Base-by-base conservation (phyloP, 257 asterid genomes). In the Primulina huaijiensis region DNA sequence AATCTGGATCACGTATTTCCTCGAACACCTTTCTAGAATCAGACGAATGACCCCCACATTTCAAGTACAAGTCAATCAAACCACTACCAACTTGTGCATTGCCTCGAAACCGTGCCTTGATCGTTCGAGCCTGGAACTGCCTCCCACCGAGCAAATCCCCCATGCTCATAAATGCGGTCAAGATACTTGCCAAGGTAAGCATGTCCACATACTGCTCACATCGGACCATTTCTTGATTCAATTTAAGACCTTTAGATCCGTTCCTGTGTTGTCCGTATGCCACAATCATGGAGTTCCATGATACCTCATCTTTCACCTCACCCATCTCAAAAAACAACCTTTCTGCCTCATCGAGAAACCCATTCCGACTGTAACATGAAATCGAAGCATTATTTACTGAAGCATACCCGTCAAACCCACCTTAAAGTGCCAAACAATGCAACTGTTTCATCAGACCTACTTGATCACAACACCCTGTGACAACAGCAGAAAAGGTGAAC, bases 271-370 rank as follows among this genome's bases (percentile, higher is more conserved):
- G 92, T 8, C 89, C 92, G 20, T 87, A 88, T 0, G 89, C 89
- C 55, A 88, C 94, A 59, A 88, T 81, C 96, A 90, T 90, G 23
- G 95, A 80, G 69, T 87, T 90, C 97, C 97, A 90, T 1, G 97
- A 85, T 2, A 90, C 96, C 82, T 79, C 92, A 56, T 90, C 90
- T 79, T 77, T 87, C 68, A 78, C 71, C 53, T 43, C 75, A 31
- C 79, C 88, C 89, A 88, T 87, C 72, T 67, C 78, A 25, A 7
- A 19, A 74, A 90, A 90, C 35, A 87, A 77, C 76, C 53, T 68
- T 60, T 82, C 74, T 0, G 96, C 90, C 77, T 82, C 85, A 12
- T 46, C 65, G 35, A 80, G 77, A 12, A 46, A 62, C 1, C 90
- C 79, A 33, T 79, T 84, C 66, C 70, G 87, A 62, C 92, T 64